These are phyloP conservation scores for Wallacemonas sp. DNA, from an alignment of 208 protist genomes.

Conservation along the genomic window DNA sequence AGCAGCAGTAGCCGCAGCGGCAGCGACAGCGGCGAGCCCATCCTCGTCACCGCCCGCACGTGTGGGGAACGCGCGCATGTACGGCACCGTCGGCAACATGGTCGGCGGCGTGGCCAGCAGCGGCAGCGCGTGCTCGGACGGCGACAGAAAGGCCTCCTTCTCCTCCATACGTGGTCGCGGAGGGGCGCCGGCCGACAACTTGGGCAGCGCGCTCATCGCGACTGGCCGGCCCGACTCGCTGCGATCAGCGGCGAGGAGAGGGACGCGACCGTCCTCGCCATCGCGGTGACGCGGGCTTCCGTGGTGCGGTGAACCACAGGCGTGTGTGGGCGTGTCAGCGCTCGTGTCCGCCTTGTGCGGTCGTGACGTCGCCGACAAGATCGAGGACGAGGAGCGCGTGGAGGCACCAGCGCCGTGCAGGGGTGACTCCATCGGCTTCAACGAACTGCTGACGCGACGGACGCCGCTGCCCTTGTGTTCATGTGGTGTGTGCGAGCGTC, in stretches of 20 bases:
- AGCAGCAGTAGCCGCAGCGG: not conserved
- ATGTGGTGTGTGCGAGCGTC: not conserved
- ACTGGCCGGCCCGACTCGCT: too few relatives aligned
- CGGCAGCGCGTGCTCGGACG: slow-evolving; percentile 2
- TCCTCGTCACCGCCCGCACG: too few relatives aligned
- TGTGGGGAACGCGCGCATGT: too few relatives aligned
- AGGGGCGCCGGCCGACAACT: not conserved
- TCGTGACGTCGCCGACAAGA: slow-evolving; percentile 6
- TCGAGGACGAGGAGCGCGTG: not conserved
- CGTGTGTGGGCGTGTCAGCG: too few relatives aligned
- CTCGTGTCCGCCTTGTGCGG: too few relatives aligned
- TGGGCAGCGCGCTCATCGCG: too few relatives aligned
- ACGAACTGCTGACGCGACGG: too few relatives aligned
- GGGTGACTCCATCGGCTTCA: not conserved
- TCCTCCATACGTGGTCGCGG: not conserved
- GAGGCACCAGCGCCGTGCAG: not conserved
- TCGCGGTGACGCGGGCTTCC: too few relatives aligned
- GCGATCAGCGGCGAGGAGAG: too few relatives aligned
- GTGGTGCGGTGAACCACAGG: too few relatives aligned
- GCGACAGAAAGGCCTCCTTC: slow-evolving; percentile 1
- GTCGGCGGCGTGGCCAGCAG: not conserved
- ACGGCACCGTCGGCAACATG: not conserved
- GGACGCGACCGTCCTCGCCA: too few relatives aligned
- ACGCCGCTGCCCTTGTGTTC: too few relatives aligned
- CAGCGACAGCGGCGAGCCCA: not conserved